Percentiles rank a stretch among this genome's conserved stretches.
Conservation (phyloP, 371 early-diverging fungal genomes). For the Gilbertella persicaria region DNA sequence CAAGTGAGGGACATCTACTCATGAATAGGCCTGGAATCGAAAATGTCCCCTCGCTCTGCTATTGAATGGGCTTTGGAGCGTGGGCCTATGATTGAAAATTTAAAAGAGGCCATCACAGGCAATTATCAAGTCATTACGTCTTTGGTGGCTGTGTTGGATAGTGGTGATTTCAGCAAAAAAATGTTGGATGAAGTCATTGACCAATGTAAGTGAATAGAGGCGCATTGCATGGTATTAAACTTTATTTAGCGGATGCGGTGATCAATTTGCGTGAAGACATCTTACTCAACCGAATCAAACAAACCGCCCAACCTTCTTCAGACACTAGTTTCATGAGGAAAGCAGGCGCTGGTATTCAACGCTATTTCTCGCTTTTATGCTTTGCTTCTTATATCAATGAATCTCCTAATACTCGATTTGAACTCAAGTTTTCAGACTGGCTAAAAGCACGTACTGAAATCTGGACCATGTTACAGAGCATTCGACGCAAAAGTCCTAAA, state of each 20-base stretch:
- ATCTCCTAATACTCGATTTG: constrained; percentile 32
- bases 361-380: constrained; percentile 65
- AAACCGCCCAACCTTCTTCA: constrained; percentile 31
- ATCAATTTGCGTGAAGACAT: constrained; percentile 69
- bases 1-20: neutral
- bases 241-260: constrained; percentile 53
- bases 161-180: constrained; percentile 52
- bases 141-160: constrained; percentile 49
- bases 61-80: constrained; percentile 64
- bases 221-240: neutral
- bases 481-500: constrained; percentile 48
- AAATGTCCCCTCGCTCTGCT: constrained; percentile 49
- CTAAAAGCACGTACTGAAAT: constrained; percentile 56
- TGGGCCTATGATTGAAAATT: constrained; percentile 50
- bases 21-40: constrained; percentile 28
- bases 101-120: constrained; percentile 63
- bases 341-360: constrained; percentile 58
- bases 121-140: constrained; percentile 57
- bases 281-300: constrained; percentile 58
- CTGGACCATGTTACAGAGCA: constrained; percentile 55
- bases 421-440: constrained; percentile 53
- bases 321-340: constrained; percentile 33
- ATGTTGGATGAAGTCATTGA: constrained; percentile 61
- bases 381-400: constrained; percentile 61
- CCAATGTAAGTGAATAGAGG: constrained; percentile 41